A percentile compares a stretch with the other conserved stretches of the same genome.
These are phyloP conservation scores for Epichloe sylvatica DNA, from an alignment of 2,329 filamentous ascomycete species.

Conservation along the genomic window DNA sequence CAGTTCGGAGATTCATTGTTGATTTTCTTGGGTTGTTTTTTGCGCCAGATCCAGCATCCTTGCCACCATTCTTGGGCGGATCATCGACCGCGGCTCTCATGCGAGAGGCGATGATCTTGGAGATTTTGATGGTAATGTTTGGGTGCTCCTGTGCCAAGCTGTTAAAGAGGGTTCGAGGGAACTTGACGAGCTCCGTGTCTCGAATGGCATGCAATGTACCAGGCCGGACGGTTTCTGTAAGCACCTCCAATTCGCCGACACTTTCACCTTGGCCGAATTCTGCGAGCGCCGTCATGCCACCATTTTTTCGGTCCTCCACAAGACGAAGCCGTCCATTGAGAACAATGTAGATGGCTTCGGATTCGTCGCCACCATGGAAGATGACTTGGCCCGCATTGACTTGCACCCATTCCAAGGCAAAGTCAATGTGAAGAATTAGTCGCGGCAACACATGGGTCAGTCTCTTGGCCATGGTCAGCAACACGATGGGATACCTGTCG, in stretches of 20 bases:
- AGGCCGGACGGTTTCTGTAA: slow-evolving; percentile 84
- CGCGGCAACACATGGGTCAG: slow-evolving; percentile 79
- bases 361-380: slow-evolving; percentile 86
- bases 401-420: slow-evolving; percentile 95
- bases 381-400: slow-evolving; percentile 91
- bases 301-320: slow-evolving; percentile 68
- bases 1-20: slow-evolving; percentile 81
- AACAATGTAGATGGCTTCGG: slow-evolving; percentile 96
- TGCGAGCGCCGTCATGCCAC: slow-evolving; percentile 71
- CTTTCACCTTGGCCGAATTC: slow-evolving; percentile 97
- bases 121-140: slow-evolving; percentile 97
- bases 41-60: slow-evolving; percentile 47
- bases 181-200: slow-evolving; percentile 91
- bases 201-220: slow-evolving; percentile 91
- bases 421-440: slow-evolving; percentile 90
- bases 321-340: slow-evolving; percentile 82
- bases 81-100: slow-evolving; percentile 85
- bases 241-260: slow-evolving; percentile 89
- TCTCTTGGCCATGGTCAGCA: slow-evolving; percentile 91
- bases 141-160: slow-evolving; percentile 94
- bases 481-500: slow-evolving; percentile 78
- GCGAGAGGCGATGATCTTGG: slow-evolving; percentile 90
- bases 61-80: slow-evolving; percentile 51
- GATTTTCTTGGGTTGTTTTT: slow-evolving; percentile 53
- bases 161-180: slow-evolving; percentile 91